Percentiles rank a stretch among this genome's conserved stretches.
Conservation (phyloP, 768 basidiomycete species). For the Chalciporus sphaerocephalus region DNA sequence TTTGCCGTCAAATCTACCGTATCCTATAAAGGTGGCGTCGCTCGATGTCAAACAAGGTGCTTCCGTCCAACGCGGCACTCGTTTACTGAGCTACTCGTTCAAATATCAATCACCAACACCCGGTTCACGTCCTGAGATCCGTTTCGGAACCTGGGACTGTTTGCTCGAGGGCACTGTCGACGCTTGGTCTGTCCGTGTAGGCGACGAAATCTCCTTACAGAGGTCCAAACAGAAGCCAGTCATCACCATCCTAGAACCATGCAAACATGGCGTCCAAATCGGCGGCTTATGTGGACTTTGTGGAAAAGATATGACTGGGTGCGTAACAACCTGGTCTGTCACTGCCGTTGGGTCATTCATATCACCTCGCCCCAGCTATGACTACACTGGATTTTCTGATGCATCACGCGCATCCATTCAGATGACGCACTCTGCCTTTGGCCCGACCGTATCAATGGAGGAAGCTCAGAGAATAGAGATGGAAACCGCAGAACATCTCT, state of each 20-base stretch:
- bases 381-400: slow-evolving; percentile 87
- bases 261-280: slow-evolving; percentile 91
- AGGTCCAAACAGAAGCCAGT: slow-evolving; percentile 58
- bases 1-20: slow-evolving; percentile 76
- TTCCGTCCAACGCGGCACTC: slow-evolving; percentile 62
- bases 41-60: slow-evolving; percentile 48
- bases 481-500: slow-evolving; percentile 75
- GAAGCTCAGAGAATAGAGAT: slow-evolving; percentile 88
- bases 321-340: slow-evolving; percentile 25
- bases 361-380: slow-evolving; percentile 43
- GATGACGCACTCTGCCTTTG: slow-evolving; percentile 91
- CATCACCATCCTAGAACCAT: slow-evolving; percentile 79
- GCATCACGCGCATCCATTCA: slow-evolving; percentile 83
- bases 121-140: slow-evolving; percentile 53
- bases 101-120: slow-evolving; percentile 47
- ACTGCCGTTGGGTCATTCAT: slow-evolving; percentile 9
- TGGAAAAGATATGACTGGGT: slow-evolving; percentile 94
- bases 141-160: slow-evolving; percentile 90
- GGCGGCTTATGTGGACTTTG: slow-evolving; percentile 91
- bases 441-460: slow-evolving; percentile 86
- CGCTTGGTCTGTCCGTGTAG: slow-evolving; percentile 62
- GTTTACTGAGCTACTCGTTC: slow-evolving; percentile 83
- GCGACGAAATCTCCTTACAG: slow-evolving; percentile 59
- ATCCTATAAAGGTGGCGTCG: slow-evolving; percentile 77
- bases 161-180: slow-evolving; percentile 76